Percentiles rank a stretch among this genome's conserved stretches.
Conservation (phyloP, 495 filamentous ascomycete species). For the Diplogelasinospora grovesii region DNA sequence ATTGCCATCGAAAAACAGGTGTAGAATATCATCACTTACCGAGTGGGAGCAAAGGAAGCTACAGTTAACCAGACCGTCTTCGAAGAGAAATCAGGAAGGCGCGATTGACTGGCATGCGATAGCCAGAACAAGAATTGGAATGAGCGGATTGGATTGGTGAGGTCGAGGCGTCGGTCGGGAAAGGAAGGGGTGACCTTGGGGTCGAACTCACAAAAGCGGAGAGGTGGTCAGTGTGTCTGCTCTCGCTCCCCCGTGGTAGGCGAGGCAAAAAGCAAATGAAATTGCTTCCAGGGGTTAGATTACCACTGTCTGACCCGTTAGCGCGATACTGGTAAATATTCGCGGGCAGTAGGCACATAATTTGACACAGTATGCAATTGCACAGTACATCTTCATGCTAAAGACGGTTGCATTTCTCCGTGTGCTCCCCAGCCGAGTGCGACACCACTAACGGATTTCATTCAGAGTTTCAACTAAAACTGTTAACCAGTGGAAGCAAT, state of each 20-base stretch:
- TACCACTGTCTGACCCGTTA: slow-evolving; percentile 18
- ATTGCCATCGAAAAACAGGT: too few species aligned
- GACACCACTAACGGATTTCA: too few species aligned
- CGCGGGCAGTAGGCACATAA: too few species aligned
- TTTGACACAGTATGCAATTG: too few species aligned
- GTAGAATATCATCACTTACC: too few species aligned
- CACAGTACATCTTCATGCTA: too few species aligned
- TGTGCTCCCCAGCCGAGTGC: too few species aligned
- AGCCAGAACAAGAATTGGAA: slow-evolving; percentile 13
- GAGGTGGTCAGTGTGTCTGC: slow-evolving; percentile 19
- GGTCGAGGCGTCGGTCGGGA: background rate
- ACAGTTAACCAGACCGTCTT: background rate
- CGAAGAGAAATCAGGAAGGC: slow-evolving; percentile 4
- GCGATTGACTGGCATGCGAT: slow-evolving; percentile 20
- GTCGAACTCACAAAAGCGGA: background rate
- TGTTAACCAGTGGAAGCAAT: too few species aligned
- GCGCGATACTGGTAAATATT: too few species aligned
- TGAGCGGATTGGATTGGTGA: slow-evolving; percentile 18
- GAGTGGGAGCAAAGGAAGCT: slow-evolving; percentile 1
- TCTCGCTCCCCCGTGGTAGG: background rate
- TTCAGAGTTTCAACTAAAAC: background rate
- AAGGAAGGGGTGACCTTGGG: background rate
- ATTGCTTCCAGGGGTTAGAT: slow-evolving; percentile 20
- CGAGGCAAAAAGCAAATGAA: slow-evolving; percentile 29
- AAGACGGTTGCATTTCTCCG: too few species aligned